Evolutionary conservation across 164 flowering plant species (phyloP), one percentile per base, ranked within the genome.

Genomic region (Piper longum): DNA sequence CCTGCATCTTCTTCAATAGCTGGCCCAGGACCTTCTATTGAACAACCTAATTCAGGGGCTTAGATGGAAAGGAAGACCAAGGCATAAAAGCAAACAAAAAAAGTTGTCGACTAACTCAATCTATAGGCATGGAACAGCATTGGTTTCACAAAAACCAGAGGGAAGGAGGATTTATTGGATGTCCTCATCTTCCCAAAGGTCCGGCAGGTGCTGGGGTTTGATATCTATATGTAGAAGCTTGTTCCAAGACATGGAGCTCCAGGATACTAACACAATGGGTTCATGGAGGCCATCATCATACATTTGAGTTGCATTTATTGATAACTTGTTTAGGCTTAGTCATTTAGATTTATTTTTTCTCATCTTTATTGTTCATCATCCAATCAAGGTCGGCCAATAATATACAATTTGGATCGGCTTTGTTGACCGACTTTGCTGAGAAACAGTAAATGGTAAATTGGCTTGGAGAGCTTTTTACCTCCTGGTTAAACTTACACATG

Each of bases 391-490:
- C 60, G 59, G 5, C 52, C 52, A 48, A 8, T 5, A 2, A 9
- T 48, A 14, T 26, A 14, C 52, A 48, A 4, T n/a, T 39, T 57
- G 59, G 59, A 13, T 36, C 13, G 26, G 59, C 59, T 17, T 36
- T 18, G 36, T 57, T 48, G 52, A n/a, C 26, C 19, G 59, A 57
- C 59, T 57, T 57, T 0, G 7, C 60, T 7, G 11, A 57, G 41
- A 41, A 26, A 57, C 60, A 57, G 26, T 36, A 26, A 26, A 73
- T 60, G 61, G 54, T 59, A 43, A 59, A 73, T 74, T 62, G 57
- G 66, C 41, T 57, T n/a, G 68, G 80, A 78, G 74, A 62, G 65
- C 41, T 82, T 80, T 82, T 78, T 72, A 59, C 73, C 79, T 73
- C 70, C 71, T 72, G 63, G 71, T 51, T 70, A 67, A 59, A 9